Evolutionary conservation across 139 green algal species (phyloP), one percentile per base, ranked within the genome.

Genomic region (Volvox reticuliferus): DNA sequence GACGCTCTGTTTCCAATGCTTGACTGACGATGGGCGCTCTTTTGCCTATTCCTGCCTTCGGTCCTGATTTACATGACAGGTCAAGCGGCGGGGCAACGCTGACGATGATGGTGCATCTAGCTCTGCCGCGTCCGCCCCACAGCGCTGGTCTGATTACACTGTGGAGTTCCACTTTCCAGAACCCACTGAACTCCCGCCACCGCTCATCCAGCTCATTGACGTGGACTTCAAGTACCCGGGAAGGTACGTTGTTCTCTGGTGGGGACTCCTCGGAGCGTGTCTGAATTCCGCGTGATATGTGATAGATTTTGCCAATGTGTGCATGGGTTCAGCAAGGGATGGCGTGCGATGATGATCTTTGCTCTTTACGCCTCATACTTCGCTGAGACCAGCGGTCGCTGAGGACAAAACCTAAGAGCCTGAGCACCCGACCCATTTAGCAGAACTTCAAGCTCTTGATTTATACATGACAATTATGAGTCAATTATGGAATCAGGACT

Each of bases 161-260:
- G 92, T 94, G 33, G 85, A 97, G 71, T 99, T 99, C 95, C 93
- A 98, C 91, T 99, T 99, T 95, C 98, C 98, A 0, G 95, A 98
- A 92, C 98, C 98, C 21, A 99, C 97, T 0, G 98, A 99, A 93
- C 95, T 99, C 55, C 94, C 96, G 28, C 96, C 98, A 36, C 97
- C 98, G 28, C 95, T 99, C 71, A 96, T 97, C 75, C 95, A 98
- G 95, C 93, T 97, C 50, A 97, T 98, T 62, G 98, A 99, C 86
- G 98, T 96, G 44, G 92, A 95, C 94, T 99, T 99, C 96, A 96
- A 98, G 92, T 99, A 99, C 94, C 98, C 98, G 3, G 95, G 95
- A n/a, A 90, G 93, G 93, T 96, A 68, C 14, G 92, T 36, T 14
- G 9, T n/a, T n/a, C n/a, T 55, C 44, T 55, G 44, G 44, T 9